A percentile compares a stretch with the other conserved stretches of the same genome.
Evolutionary conservation across 805 yeast species (phyloP).

Genomic region (Limtongia smithiae): DNA sequence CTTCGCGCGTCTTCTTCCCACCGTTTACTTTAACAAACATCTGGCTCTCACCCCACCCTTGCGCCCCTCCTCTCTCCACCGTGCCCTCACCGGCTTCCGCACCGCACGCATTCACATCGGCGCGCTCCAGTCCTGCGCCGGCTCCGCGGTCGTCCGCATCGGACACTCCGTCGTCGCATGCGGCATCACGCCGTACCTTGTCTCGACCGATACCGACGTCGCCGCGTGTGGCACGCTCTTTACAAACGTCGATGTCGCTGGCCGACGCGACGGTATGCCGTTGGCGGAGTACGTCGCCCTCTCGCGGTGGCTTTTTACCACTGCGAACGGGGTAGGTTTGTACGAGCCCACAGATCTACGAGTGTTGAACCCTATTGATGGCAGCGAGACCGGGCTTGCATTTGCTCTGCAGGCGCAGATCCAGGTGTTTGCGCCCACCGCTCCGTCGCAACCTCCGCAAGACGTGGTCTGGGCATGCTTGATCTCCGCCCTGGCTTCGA

Average conservation of each 20-base stretch:
- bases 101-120: constrained; percentile 10
- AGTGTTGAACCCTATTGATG: neutral
- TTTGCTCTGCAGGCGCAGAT: constrained; percentile 65
- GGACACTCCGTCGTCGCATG: constrained; percentile 24
- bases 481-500: constrained; percentile 52
- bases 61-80: constrained; percentile 19
- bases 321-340: constrained; percentile 56
- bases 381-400: constrained; percentile 44
- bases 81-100: constrained; percentile 21
- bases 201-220: constrained; percentile 1
- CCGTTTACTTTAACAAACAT: constrained; percentile 17
- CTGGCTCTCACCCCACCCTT: constrained; percentile 20
- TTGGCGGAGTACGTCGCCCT: constrained; percentile 76
- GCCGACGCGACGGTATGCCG: constrained; percentile 67
- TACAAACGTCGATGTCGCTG: constrained; percentile 36
- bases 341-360: constrained; percentile 48
- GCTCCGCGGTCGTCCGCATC: constrained; percentile 27
- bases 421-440: constrained; percentile 71
- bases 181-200: constrained; percentile 20
- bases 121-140: constrained; percentile 20
- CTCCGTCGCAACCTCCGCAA: constrained; percentile 69
- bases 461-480: constrained; percentile 69
- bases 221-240: constrained; percentile 4
- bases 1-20: constrained; percentile 20
- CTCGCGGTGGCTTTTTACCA: constrained; percentile 61